phyloP scores from a whole-genome alignment of 148 eudicot genomes.

The Persicaria maculosa region DNA sequence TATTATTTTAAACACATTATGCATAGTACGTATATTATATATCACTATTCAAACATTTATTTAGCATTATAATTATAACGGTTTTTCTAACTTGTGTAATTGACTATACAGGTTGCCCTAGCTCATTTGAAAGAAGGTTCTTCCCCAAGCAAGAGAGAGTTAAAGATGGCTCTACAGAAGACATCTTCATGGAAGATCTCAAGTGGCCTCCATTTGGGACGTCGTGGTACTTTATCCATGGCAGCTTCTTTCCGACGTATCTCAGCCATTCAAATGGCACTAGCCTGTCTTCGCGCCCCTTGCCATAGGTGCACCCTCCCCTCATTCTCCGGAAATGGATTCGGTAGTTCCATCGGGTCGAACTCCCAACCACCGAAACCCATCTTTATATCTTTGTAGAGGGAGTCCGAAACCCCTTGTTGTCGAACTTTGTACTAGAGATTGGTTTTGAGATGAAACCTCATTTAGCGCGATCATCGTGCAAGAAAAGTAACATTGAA shows the following conservation, averaged over 20 bases:
- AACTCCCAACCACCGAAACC: conserved; percentile 31
- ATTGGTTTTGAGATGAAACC: no score
- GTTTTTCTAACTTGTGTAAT: no score
- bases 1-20: no score
- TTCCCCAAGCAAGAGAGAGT: conserved; percentile 23
- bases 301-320: conserved; percentile 28
- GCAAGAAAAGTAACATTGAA: neutral
- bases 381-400: conserved; percentile 20
- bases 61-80: no score
- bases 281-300: conserved; percentile 28
- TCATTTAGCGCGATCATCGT: neutral
- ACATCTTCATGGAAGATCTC: conserved; percentile 21
- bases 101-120: no score
- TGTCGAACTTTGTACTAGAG: conserved; percentile 24
- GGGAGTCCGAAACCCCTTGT: conserved; percentile 31
- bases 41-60: no score
- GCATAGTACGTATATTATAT: no score
- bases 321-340: conserved; percentile 22
- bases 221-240: conserved; percentile 33
- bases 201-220: conserved; percentile 32
- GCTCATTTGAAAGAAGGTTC: conserved; percentile 5
- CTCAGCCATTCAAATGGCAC: conserved; percentile 19
- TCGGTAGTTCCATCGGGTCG: conserved; percentile 27
- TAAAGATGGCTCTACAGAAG: conserved; percentile 21
- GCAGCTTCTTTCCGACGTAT: conserved; percentile 21